These are phyloP conservation scores for Lactarius deliciosus DNA, from an alignment of 768 basidiomycete species.

Conservation along the genomic window DNA sequence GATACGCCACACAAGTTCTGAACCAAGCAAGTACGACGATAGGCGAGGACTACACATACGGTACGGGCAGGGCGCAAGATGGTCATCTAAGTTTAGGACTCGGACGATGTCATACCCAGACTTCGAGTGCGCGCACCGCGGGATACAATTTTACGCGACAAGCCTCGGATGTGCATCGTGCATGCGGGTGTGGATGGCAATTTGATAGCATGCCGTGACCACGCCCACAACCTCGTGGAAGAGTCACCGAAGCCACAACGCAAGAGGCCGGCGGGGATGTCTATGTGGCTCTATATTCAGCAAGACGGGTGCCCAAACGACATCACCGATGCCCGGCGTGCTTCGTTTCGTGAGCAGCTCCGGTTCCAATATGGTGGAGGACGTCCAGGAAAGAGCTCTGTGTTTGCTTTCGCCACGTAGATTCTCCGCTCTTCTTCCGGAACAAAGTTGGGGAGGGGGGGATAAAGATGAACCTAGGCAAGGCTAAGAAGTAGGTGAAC, in stretches of 20 bases:
- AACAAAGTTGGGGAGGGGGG: neutral
- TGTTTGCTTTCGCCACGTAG: conserved; percentile 12
- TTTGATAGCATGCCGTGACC: neutral
- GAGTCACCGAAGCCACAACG: neutral
- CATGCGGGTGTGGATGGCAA: neutral
- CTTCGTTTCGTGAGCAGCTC: conserved; percentile 2
- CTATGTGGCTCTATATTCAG: neutral
- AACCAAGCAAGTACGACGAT: neutral
- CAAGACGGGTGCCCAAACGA: neutral
- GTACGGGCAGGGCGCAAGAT: conserved; percentile 6
- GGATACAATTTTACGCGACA: conserved; percentile 12
- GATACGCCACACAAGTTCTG: neutral
- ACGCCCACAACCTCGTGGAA: conserved; percentile 4
- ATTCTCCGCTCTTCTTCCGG: conserved; percentile 15
- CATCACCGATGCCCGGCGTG: conserved; percentile 1
- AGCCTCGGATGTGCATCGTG: neutral
- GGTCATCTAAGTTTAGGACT: neutral
- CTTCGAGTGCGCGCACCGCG: neutral
- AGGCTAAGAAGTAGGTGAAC: neutral
- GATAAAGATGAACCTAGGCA: conserved; percentile 3
- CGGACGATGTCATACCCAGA: conserved; percentile 7
- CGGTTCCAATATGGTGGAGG: conserved; percentile 5
- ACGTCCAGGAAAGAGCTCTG: neutral
- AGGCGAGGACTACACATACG: neutral
- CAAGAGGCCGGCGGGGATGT: conserved; percentile 9